phyloP scores from a whole-genome alignment of 2,329 filamentous ascomycete genomes.

The Cytospora chrysosperma region DNA sequence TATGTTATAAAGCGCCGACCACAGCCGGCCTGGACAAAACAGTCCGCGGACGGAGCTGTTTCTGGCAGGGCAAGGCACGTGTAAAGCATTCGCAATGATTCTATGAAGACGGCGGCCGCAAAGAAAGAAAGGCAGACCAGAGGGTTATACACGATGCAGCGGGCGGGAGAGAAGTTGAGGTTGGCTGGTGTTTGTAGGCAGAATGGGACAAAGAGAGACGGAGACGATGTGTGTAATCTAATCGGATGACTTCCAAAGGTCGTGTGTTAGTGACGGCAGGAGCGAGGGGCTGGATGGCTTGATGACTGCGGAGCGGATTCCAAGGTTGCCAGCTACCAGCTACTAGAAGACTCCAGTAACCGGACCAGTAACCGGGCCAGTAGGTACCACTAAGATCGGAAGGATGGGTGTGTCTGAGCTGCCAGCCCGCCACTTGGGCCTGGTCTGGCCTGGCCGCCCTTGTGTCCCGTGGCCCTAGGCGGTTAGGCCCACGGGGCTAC shows the following conservation, averaged over 20 bases:
- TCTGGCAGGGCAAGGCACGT: constrained; percentile 10
- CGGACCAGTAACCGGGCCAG: too few relatives aligned
- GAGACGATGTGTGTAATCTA: constrained; percentile 9
- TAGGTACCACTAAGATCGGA: background rate
- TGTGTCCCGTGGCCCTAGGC: background rate
- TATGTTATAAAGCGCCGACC: constrained; percentile 17
- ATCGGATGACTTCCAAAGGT: constrained; percentile 10
- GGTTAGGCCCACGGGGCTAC: background rate
- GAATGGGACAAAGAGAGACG: constrained; percentile 7
- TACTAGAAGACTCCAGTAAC: too few relatives aligned
- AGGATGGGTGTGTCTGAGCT: background rate
- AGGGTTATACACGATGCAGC: constrained; percentile 14
- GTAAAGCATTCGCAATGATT: constrained; percentile 22
- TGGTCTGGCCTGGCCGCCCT: background rate
- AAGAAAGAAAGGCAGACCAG: constrained; percentile 3
- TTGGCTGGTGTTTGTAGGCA: background rate
- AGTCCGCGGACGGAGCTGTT: constrained; percentile 10
- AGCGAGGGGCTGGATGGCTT: background rate
- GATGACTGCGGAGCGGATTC: background rate
- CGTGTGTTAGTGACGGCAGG: background rate
- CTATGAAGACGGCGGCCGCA: constrained; percentile 14
- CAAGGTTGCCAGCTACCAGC: background rate
- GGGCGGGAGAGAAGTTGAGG: background rate
- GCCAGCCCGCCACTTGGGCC: background rate
- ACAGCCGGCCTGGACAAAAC: constrained; percentile 19